Percentiles rank a stretch among this genome's conserved stretches.
Evolutionary conservation across 2,329 filamentous ascomycete species (phyloP).

Genomic region (Paraphaeosphaeria minitans): DNA sequence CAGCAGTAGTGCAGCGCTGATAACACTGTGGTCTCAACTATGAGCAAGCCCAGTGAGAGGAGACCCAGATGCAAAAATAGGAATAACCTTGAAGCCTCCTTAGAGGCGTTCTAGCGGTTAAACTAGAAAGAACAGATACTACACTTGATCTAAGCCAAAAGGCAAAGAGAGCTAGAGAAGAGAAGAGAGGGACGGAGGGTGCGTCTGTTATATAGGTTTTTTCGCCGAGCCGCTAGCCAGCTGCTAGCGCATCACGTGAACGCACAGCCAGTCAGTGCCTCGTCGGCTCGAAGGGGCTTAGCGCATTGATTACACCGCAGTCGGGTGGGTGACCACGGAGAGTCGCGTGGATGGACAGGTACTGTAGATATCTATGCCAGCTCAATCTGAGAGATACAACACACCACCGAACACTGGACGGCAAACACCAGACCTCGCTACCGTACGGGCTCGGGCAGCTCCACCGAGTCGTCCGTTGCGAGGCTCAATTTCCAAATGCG

Average conservation of each 20-base stretch:
- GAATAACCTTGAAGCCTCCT: slow-evolving; percentile 2
- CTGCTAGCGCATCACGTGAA: background rate
- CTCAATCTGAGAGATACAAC: background rate
- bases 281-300: background rate
- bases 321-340: background rate
- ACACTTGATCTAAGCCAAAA: slow-evolving; percentile 8
- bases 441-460: background rate
- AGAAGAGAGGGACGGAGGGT: background rate
- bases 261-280: background rate
- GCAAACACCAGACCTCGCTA: background rate
- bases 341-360: background rate
- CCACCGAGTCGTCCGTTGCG: no score
- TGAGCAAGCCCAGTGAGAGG: slow-evolving; percentile 9
- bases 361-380: no score
- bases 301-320: background rate
- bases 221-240: background rate
- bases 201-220: background rate
- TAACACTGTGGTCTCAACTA: slow-evolving; percentile 7
- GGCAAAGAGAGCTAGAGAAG: slow-evolving; percentile 4
- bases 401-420: background rate
- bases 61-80: slow-evolving; percentile 1
- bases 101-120: slow-evolving; percentile 2
- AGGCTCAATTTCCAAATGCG: no score
- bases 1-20: background rate
- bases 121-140: slow-evolving; percentile 9